Percentiles rank a stretch among this genome's conserved stretches.
Conservation (phyloP, 2,329 filamentous ascomycete genomes). For the Cytospora chrysosperma region DNA sequence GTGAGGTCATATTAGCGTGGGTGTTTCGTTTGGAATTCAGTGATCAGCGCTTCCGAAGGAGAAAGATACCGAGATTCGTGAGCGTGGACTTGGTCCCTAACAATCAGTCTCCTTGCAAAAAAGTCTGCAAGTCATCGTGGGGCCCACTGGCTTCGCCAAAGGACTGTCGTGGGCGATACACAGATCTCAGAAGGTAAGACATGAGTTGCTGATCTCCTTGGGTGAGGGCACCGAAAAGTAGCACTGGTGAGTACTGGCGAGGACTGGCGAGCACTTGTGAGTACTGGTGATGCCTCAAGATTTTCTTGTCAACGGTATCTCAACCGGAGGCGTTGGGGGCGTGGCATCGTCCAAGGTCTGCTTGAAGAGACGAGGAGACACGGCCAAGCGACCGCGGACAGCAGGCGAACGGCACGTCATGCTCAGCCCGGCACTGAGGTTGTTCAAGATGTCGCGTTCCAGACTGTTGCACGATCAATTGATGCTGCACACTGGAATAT, state of each 20-base stretch:
- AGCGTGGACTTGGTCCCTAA: not conserved
- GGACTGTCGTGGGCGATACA: constrained; percentile 5
- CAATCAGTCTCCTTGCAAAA: constrained; percentile 5
- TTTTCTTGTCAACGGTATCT: constrained; percentile 7
- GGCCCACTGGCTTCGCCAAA: constrained; percentile 4
- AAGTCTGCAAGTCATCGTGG: not conserved
- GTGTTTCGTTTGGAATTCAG: constrained; percentile 4
- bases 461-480: constrained; percentile 2
- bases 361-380: not conserved
- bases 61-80: constrained; percentile 7
- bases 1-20: constrained; percentile 17
- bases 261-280: not conserved
- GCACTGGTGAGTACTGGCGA: constrained; percentile 13
- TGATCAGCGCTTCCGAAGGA: constrained; percentile 20
- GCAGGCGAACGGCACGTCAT: constrained; percentile 21
- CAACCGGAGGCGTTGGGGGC: not conserved
- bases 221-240: constrained; percentile 20
- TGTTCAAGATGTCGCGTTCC: constrained; percentile 14
- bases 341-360: constrained; percentile 10
- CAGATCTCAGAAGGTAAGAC: constrained; percentile 22
- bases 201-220: constrained; percentile 23
- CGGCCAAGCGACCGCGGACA: constrained; percentile 13
- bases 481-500: not conserved
- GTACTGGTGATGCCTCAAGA: constrained; percentile 18
- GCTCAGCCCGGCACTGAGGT: constrained; percentile 16